Percentiles rank a stretch among this genome's conserved stretches.
Conservation (phyloP, 768 basidiomycete genomes). For the Termitomyces sp. region DNA sequence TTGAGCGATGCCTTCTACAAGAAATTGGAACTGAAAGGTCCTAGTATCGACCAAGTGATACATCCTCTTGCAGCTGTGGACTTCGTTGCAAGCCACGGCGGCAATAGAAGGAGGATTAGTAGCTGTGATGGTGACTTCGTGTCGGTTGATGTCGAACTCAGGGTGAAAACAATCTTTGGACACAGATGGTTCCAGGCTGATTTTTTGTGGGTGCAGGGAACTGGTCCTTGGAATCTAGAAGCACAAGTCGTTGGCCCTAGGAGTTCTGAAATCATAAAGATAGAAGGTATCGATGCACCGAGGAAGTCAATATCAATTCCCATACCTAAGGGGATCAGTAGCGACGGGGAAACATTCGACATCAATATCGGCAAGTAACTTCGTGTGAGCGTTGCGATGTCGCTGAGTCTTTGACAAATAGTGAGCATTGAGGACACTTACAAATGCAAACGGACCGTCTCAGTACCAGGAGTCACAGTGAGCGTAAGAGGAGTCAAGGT, state of each 20-base stretch:
- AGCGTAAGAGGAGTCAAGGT: conserved; percentile 83
- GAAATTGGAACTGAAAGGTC: conserved; percentile 67
- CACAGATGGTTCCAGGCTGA: background rate
- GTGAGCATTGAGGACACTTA: conserved; percentile 86
- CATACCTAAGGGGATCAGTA: conserved; percentile 63
- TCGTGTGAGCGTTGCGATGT: background rate
- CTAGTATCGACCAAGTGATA: conserved; percentile 82
- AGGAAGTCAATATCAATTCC: conserved; percentile 58
- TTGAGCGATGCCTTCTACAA: conserved; percentile 85
- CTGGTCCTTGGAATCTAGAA: conserved; percentile 86
- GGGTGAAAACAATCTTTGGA: conserved; percentile 42
- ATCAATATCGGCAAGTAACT: conserved; percentile 62
- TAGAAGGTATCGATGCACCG: conserved; percentile 51
- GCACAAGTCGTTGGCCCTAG: conserved; percentile 77
- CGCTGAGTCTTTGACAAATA: conserved; percentile 23
- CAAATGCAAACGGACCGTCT: conserved; percentile 75
- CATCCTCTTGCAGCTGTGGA: conserved; percentile 84
- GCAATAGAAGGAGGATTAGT: conserved; percentile 53
- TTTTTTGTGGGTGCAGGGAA: conserved; percentile 51
- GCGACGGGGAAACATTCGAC: conserved; percentile 73
- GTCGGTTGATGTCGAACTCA: conserved; percentile 76
- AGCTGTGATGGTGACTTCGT: conserved; percentile 80
- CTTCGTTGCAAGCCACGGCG: conserved; percentile 45
- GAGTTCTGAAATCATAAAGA: conserved; percentile 53
- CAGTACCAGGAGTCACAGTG: conserved; percentile 75